phyloP scores from a whole-genome alignment of 768 basidiomycete species.

The Glaciozyma martinii region DNA sequence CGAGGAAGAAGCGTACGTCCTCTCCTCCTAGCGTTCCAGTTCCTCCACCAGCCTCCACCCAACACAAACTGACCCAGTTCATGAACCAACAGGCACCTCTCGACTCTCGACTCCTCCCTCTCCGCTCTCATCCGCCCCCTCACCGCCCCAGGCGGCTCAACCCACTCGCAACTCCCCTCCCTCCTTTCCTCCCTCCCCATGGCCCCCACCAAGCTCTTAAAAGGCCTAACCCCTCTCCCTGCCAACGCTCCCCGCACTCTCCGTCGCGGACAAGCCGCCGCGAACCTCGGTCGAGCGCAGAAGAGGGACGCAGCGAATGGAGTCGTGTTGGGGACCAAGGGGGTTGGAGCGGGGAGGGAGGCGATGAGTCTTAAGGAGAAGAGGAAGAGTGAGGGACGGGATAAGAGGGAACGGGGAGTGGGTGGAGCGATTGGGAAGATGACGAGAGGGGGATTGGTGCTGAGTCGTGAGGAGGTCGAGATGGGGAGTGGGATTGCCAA shows the following conservation, averaged over 20 bases:
- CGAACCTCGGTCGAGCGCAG: constrained; percentile 26
- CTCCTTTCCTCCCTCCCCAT: constrained; percentile 26
- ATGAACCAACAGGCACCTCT: constrained; percentile 58
- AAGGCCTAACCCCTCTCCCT: constrained; percentile 30
- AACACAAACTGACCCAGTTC: constrained; percentile 44
- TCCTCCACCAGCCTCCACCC: no score
- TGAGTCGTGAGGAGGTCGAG: constrained; percentile 20
- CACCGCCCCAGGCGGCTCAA: constrained; percentile 48
- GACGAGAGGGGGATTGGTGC: constrained; percentile 15
- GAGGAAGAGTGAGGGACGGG: constrained; percentile 19
- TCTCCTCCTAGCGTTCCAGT: not conserved
- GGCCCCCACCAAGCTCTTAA: constrained; percentile 14
- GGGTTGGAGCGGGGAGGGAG: constrained; percentile 6
- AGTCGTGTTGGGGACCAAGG: constrained; percentile 2
- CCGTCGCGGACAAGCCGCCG: constrained; percentile 22
- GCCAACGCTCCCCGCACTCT: constrained; percentile 27
- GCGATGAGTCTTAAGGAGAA: constrained; percentile 27
- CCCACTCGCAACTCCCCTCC: constrained; percentile 12
- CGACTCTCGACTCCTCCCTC: constrained; percentile 67
- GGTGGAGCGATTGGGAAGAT: constrained; percentile 18
- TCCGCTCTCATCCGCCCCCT: constrained; percentile 64
- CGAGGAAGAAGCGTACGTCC: constrained; percentile 22
- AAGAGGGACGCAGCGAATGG: constrained; percentile 22
- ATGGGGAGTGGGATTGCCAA: not conserved
- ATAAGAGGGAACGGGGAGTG: constrained; percentile 26